Percentiles rank a stretch among this genome's conserved stretches.
These are phyloP conservation scores for Entophlyctis luteolus DNA, from an alignment of 192 early-diverging fungal genomes.

Conservation along the genomic window DNA sequence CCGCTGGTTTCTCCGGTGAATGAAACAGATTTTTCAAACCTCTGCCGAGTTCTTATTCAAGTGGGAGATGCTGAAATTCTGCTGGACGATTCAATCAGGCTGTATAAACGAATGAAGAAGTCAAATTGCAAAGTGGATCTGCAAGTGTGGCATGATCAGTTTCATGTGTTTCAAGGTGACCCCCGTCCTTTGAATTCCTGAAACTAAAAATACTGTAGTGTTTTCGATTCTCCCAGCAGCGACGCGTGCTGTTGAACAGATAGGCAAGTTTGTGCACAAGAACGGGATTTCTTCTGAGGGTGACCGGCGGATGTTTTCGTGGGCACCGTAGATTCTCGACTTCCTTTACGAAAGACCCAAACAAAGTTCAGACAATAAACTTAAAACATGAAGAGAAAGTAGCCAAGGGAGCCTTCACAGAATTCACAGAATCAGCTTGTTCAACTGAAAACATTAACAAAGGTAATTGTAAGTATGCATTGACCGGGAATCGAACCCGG, in stretches of 20 bases:
- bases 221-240: neutral
- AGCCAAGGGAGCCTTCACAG: too few species aligned
- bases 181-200: too few species aligned
- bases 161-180: slow-evolving; percentile 43
- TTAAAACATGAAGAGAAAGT: too few species aligned
- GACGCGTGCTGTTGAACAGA: slow-evolving; percentile 7
- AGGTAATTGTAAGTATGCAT: too few species aligned
- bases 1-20: slow-evolving; percentile 26
- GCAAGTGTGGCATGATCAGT: slow-evolving; percentile 38
- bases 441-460: too few species aligned
- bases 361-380: too few species aligned
- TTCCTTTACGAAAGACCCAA: too few species aligned
- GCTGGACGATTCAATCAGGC: slow-evolving; percentile 33
- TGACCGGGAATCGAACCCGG: slow-evolving; percentile 51
- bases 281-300: too few species aligned
- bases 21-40: slow-evolving; percentile 17
- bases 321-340: too few species aligned
- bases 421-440: too few species aligned
- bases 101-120: slow-evolving; percentile 12
- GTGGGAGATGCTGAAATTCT: slow-evolving; percentile 43
- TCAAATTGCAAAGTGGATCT: slow-evolving; percentile 7
- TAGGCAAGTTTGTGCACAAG: slow-evolving; percentile 11
- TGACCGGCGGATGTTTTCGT: too few species aligned
- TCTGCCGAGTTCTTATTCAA: slow-evolving; percentile 44
- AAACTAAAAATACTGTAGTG: too few species aligned